These are phyloP conservation scores for Candida verbasci DNA, from an alignment of 805 yeast species.

Conservation along the genomic window DNA sequence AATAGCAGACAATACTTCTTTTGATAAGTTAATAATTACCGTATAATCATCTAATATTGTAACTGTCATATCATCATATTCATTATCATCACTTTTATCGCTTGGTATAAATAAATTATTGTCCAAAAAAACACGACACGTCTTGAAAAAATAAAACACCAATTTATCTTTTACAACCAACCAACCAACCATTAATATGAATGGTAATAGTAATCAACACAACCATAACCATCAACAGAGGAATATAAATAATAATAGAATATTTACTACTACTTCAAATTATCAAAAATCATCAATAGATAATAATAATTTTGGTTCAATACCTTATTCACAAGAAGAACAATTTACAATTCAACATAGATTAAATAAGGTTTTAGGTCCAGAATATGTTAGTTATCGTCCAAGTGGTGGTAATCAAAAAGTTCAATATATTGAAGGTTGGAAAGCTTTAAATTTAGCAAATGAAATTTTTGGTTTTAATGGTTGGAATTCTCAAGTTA, in stretches of 20 bases:
- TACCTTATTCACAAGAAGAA: conserved; percentile 28
- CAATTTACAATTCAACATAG: conserved; percentile 28
- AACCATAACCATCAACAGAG: too few relatives aligned
- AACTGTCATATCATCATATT: conserved; percentile 1
- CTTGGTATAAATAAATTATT: too few relatives aligned
- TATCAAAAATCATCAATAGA: neutral
- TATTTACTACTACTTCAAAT: neutral
- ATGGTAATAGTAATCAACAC: too few relatives aligned
- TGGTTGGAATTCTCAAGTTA: conserved; percentile 77
- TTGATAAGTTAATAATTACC: neutral
- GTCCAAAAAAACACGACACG: too few relatives aligned
- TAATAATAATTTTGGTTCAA: conserved; percentile 6
- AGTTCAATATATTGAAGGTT: conserved; percentile 76
- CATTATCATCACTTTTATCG: too few relatives aligned
- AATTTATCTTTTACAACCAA: too few relatives aligned
- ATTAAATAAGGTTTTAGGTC: conserved; percentile 51
- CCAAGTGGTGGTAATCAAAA: conserved; percentile 63
- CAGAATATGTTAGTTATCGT: conserved; percentile 71
- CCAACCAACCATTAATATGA: too few relatives aligned
- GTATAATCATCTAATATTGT: neutral
- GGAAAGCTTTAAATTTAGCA: conserved; percentile 77
- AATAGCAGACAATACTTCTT: conserved; percentile 6
- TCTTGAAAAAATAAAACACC: too few relatives aligned
- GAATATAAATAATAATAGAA: too few relatives aligned
- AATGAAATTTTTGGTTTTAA: conserved; percentile 79